Evolutionary conservation across 2,329 filamentous ascomycete species (phyloP).

Genomic region (Lachnellula willkommii): DNA sequence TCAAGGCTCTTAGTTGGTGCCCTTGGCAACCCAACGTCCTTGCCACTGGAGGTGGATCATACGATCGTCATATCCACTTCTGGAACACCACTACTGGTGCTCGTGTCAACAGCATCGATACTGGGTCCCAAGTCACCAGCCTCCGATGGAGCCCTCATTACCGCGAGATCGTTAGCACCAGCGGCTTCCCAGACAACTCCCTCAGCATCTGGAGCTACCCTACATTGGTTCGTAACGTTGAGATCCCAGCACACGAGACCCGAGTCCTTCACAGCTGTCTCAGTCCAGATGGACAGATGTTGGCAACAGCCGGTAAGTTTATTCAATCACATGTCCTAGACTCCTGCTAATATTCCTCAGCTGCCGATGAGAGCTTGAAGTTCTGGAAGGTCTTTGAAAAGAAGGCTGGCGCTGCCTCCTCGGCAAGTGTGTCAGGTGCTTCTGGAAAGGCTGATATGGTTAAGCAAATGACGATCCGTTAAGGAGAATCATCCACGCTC

Average conservation of each 20-base stretch:
- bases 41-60: constrained; percentile 90
- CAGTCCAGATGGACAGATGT: constrained; percentile 95
- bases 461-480: constrained; percentile 94
- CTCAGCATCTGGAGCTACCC: constrained; percentile 99
- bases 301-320: constrained; percentile 76
- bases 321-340: background rate
- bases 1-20: constrained; percentile 98
- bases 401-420: constrained; percentile 71
- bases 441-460: constrained; percentile 77
- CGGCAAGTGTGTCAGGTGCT: constrained; percentile 59
- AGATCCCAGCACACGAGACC: constrained; percentile 96
- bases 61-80: constrained; percentile 98
- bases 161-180: constrained; percentile 96
- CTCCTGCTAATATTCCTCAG: constrained; percentile 39
- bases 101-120: constrained; percentile 98
- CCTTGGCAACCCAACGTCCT: constrained; percentile 98
- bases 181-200: constrained; percentile 98
- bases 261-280: constrained; percentile 94
- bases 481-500: constrained; percentile 33
- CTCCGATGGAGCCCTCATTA: constrained; percentile 95
- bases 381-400: constrained; percentile 99
- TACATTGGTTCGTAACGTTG: constrained; percentile 90
- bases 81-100: constrained; percentile 99
- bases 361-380: constrained; percentile 94
- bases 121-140: constrained; percentile 93